Evolutionary conservation across 805 yeast genomes (phyloP), one percentile per base, ranked within the genome.

Genomic region (Candida tibetensis): DNA sequence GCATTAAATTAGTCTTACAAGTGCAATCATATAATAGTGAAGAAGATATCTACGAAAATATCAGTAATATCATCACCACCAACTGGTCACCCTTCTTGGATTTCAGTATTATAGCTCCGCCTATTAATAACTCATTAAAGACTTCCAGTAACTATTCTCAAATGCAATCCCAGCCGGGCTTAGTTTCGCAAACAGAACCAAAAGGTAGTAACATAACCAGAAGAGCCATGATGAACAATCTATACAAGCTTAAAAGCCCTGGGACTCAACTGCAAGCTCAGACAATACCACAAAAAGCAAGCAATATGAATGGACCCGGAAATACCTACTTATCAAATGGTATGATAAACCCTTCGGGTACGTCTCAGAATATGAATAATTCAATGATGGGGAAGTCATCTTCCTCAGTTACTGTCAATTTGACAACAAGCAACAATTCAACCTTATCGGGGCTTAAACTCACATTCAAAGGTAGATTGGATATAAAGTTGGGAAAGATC

Each of bases 381-480:
- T 32, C 40, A 15, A 22, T 19, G 13, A 9, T 31, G 12, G 30
- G 34, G 8, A 39, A 37, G 4, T 41, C 55, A 5, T 38, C 57
- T 4, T 62, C 64, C 18, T 53, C 64, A 1, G 60, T 68, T 16
- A 63, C 66, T 3, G 66, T 69, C 15, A 67, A 67, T 42, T 45
- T 68, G 27, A 49, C 64, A 6, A 55, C 62, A 16, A 54, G 44
- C 39, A 47, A 34, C 30, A 48, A 48, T 30, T 57, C 68, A 6
- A 42, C 62, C 4, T 49, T 69, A 14, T 80, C 56, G 39, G 77
- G 52, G 19, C 65, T 62, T 12, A 64, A 67, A 12, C 64, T 84
- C 10, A 74, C 82, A 3, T 77, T 85, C 40, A 65, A 73, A 4
- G 93, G 95, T 0, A 75, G 77, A 8, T 74, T 82, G 4, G 67